A percentile compares a stretch with the other conserved stretches of the same genome.
These are phyloP conservation scores for Rhytidiadelphus loreus DNA, from an alignment of 225 moss, liverwort and hornwort species.

Conservation along the genomic window DNA sequence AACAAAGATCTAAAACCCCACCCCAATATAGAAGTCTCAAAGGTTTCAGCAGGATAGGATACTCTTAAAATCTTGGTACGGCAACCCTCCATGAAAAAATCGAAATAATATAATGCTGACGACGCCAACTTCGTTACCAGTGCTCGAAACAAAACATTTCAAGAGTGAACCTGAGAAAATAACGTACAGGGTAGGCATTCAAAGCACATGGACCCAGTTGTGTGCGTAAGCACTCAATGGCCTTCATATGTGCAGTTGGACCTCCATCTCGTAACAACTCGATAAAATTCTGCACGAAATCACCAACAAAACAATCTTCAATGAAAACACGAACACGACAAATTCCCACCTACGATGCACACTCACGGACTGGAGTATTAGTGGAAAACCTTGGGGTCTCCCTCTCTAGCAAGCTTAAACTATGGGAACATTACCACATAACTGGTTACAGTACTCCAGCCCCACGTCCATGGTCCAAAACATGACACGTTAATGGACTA, in stretches of 20 bases:
- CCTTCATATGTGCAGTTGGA: constrained; percentile 33
- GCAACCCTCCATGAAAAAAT: background rate
- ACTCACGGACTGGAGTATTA: background rate
- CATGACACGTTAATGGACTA: background rate
- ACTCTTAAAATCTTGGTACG: background rate
- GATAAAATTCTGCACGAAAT: constrained; percentile 45
- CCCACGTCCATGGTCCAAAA: background rate
- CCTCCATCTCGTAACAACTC: constrained; percentile 60
- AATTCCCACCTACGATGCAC: background rate
- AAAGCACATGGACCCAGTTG: constrained; percentile 65
- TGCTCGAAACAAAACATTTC: background rate
- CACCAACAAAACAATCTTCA: background rate
- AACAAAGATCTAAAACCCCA: background rate
- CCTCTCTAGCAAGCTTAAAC: background rate
- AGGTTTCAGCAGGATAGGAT: background rate
- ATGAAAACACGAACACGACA: background rate
- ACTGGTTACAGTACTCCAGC: background rate
- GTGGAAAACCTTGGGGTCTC: background rate
- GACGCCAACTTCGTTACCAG: background rate
- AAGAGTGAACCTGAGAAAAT: constrained; percentile 3
- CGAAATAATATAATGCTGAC: background rate
- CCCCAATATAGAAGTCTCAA: background rate
- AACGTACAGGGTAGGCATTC: constrained; percentile 67
- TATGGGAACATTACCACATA: background rate
- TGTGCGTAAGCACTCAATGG: constrained; percentile 62